Conservation (phyloP, 768 basidiomycete species). For the Myochromella boudieri region DNA sequence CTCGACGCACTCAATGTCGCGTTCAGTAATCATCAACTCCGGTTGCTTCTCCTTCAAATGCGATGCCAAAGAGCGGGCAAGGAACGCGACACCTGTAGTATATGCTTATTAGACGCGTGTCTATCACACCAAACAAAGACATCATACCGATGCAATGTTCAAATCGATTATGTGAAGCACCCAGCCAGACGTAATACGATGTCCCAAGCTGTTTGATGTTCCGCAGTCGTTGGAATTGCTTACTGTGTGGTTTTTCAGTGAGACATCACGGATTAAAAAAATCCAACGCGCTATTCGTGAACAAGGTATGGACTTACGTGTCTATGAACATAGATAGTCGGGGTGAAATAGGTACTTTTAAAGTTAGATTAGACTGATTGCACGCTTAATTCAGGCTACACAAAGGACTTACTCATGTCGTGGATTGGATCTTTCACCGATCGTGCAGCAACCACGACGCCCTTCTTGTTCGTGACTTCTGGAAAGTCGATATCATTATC, state of each 20-base stretch:
- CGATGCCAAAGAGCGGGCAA: conserved; percentile 63
- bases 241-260: conserved; percentile 33
- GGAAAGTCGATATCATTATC: conserved; percentile 6
- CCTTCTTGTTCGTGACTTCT: not conserved
- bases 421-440: conserved; percentile 11
- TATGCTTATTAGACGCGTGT: not conserved
- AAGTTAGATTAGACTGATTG: not conserved
- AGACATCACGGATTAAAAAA: conserved; percentile 6
- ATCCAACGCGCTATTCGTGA: not conserved
- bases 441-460: not conserved
- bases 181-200: conserved; percentile 72
- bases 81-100: conserved; percentile 68
- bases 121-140: conserved; percentile 1
- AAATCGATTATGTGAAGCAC: conserved; percentile 79
- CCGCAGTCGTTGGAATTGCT: conserved; percentile 76
- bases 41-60: conserved; percentile 60
- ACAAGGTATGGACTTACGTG: conserved; percentile 46
- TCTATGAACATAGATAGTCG: conserved; percentile 55
- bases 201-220: conserved; percentile 81
- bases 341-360: conserved; percentile 35
- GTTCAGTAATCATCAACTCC: conserved; percentile 60
- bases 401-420: conserved; percentile 5
- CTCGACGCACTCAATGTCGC: conserved; percentile 76
- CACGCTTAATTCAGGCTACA: not conserved
- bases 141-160: conserved; percentile 77